A percentile compares a stretch with the other conserved stretches of the same genome.
These are phyloP conservation scores for Dillenia turbinata DNA, from an alignment of 164 flowering plant species.

Conservation along the genomic window DNA sequence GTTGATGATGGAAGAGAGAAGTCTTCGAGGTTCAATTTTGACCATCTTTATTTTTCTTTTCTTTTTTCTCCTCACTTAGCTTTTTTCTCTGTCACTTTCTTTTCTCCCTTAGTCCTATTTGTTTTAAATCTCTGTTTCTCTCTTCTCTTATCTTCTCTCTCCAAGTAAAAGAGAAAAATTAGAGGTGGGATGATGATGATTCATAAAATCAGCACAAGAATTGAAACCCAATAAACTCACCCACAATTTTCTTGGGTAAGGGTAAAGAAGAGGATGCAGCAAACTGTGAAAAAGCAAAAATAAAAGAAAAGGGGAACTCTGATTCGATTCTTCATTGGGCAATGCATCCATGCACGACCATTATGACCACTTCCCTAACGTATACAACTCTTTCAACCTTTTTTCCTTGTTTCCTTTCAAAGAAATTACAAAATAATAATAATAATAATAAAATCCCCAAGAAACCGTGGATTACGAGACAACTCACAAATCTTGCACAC, in stretches of 20 bases:
- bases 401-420: not conserved
- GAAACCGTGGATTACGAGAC: too few species aligned
- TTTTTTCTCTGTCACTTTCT: constrained; percentile 6
- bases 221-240: constrained; percentile 19
- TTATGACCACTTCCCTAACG: constrained; percentile 19
- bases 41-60: constrained; percentile 53
- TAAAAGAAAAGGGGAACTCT: constrained; percentile 18
- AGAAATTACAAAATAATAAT: not conserved
- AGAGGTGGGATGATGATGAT: not conserved
- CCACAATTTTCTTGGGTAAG: constrained; percentile 47
- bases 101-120: constrained; percentile 2
- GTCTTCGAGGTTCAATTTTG: constrained; percentile 82
- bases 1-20: constrained; percentile 69
- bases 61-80: constrained; percentile 12
- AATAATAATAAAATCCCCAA: not conserved
- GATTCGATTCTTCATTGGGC: constrained; percentile 75
- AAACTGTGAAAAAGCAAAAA: constrained; percentile 53
- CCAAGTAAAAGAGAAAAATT: not conserved
- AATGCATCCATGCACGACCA: constrained; percentile 68
- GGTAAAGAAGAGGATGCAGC: constrained; percentile 32
- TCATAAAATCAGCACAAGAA: not conserved
- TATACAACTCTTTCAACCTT: not conserved
- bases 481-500: too few species aligned
- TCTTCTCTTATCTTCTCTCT: not conserved
- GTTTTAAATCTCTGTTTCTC: constrained; percentile 9